A percentile compares a stretch with the other conserved stretches of the same genome.
Evolutionary conservation across 371 early-diverging fungal species (phyloP).

Genomic region (Dinochytrium kinnereticum): DNA sequence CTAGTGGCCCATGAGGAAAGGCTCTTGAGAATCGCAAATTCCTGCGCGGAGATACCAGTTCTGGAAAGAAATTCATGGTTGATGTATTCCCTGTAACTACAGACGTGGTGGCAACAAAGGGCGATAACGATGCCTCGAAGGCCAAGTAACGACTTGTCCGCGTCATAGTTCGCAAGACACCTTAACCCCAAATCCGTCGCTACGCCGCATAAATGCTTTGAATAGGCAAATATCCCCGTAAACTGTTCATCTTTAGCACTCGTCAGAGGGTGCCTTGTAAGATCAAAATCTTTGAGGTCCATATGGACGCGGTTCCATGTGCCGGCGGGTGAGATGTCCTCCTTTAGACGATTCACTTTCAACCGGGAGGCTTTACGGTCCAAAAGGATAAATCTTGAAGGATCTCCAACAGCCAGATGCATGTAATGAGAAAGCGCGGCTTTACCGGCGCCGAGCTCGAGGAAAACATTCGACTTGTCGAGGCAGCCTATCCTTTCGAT

Average conservation of each 20-base stretch:
- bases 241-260: background rate
- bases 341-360: conserved; percentile 26
- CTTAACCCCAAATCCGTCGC: conserved; percentile 26
- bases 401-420: conserved; percentile 14
- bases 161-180: conserved; percentile 9
- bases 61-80: conserved; percentile 20
- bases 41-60: background rate
- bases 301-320: conserved; percentile 20
- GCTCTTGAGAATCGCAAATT: conserved; percentile 22
- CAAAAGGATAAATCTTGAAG: conserved; percentile 20
- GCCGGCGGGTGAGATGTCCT: background rate
- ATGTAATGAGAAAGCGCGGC: conserved; percentile 27
- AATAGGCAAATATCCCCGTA: conserved; percentile 17
- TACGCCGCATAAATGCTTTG: conserved; percentile 34
- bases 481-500: background rate
- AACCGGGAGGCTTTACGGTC: conserved; percentile 25
- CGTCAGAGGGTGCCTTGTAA: background rate
- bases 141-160: too few relatives aligned
- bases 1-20: conserved; percentile 26
- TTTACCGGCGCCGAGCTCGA: conserved; percentile 28
- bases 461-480: background rate
- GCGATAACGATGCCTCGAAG: conserved; percentile 22
- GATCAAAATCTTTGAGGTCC: conserved; percentile 32
- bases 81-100: conserved; percentile 14
- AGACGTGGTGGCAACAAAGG: conserved; percentile 32